Percentiles rank a stretch among this genome's conserved stretches.
These are phyloP conservation scores for Lentinula sp. DNA, from an alignment of 768 basidiomycete genomes.

Conservation along the genomic window DNA sequence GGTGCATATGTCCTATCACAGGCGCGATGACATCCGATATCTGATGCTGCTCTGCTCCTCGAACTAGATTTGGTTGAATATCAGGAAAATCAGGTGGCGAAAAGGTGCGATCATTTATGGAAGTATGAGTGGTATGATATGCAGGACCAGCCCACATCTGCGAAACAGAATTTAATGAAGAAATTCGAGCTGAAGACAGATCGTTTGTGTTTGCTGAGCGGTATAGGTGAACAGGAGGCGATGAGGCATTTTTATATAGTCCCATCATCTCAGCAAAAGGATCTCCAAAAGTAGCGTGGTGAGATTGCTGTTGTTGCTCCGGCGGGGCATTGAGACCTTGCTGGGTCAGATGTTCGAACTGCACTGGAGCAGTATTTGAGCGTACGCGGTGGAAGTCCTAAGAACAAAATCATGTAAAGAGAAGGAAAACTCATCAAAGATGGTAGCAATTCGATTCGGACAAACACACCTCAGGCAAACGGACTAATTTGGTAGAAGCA, in stretches of 20 bases:
- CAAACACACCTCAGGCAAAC: conserved; percentile 7
- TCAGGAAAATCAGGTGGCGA: neutral
- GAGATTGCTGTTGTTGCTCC: neutral
- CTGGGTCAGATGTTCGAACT: neutral
- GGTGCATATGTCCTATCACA: neutral
- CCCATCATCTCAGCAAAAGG: conserved; percentile 5
- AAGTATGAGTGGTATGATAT: neutral
- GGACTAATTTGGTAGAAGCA: conserved; percentile 16
- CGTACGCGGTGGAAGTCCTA: neutral
- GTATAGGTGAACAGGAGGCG: neutral
- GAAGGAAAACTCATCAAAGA: neutral
- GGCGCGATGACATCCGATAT: neutral
- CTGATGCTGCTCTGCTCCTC: neutral
- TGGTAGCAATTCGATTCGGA: no score
- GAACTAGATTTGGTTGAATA: neutral
- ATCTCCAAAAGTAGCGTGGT: neutral
- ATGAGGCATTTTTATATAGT: neutral
- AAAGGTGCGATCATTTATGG: neutral
- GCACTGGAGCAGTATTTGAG: neutral
- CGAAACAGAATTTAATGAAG: neutral
- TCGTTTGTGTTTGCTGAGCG: neutral
- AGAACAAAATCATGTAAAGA: neutral
- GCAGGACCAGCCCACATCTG: neutral
- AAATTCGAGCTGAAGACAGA: neutral
- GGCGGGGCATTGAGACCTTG: neutral